Evolutionary conservation across 768 basidiomycete species (phyloP).

Genomic region (Lactifluus volemus): DNA sequence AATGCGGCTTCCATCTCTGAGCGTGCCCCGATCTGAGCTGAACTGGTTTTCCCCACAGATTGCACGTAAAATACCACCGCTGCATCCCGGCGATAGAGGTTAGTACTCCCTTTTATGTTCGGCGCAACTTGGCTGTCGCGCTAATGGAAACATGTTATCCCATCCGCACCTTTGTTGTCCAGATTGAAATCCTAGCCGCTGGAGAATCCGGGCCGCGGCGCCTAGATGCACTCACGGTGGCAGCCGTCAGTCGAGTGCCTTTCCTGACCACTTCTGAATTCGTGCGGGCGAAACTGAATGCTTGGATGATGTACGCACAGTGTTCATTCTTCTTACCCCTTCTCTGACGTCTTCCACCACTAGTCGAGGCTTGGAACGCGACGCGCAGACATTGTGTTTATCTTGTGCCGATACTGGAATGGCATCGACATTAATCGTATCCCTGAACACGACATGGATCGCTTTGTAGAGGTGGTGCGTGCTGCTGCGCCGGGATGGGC

Average conservation of each 20-base stretch:
- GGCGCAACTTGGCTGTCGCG: background rate
- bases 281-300: conserved; percentile 73
- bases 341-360: background rate
- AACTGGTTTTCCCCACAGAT: conserved; percentile 31
- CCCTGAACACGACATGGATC: conserved; percentile 77
- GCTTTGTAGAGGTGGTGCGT: conserved; percentile 53
- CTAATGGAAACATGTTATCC: background rate
- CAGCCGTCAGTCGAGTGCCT: conserved; percentile 60
- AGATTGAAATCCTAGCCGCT: conserved; percentile 80
- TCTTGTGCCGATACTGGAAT: conserved; percentile 70
- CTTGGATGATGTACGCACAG: conserved; percentile 64
- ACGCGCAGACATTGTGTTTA: conserved; percentile 73
- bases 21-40: conserved; percentile 5
- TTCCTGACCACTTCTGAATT: conserved; percentile 85
- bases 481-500: conserved; percentile 65
- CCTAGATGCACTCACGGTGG: conserved; percentile 58
- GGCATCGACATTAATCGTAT: conserved; percentile 80
- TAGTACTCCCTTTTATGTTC: conserved; percentile 22
- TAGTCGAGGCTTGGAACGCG: conserved; percentile 61
- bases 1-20: conserved; percentile 1
- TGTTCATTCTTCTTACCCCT: background rate
- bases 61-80: conserved; percentile 69
- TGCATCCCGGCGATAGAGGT: conserved; percentile 74
- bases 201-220: conserved; percentile 75
- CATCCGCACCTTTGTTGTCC: background rate